phyloP scores from a whole-genome alignment of 2,329 filamentous ascomycete genomes.

The Rhinocladiella mackenziei region DNA sequence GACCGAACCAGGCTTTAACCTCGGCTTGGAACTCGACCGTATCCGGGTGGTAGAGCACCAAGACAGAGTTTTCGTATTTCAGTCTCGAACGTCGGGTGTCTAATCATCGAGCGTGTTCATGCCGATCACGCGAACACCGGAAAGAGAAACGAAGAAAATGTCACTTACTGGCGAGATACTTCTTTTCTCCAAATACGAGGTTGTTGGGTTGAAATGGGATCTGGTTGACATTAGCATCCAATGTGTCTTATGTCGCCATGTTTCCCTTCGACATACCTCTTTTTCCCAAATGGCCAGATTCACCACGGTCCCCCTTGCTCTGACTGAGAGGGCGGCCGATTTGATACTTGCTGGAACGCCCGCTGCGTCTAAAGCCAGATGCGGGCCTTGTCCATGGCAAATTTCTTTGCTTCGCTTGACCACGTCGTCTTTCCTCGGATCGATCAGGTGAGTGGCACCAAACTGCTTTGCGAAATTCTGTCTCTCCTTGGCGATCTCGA shows the following conservation, averaged over 20 bases:
- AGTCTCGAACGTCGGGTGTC: too few relatives aligned
- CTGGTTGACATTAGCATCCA: constrained; percentile 1
- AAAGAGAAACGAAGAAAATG: neutral
- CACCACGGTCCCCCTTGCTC: constrained; percentile 54
- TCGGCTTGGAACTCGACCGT: too few relatives aligned
- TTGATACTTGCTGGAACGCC: constrained; percentile 53
- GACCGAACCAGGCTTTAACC: too few relatives aligned
- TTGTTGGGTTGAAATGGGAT: constrained; percentile 53
- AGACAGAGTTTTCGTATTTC: too few relatives aligned
- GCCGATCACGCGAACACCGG: too few relatives aligned
- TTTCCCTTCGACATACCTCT: constrained; percentile 29
- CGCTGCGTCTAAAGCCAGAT: constrained; percentile 60
- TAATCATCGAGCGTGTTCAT: too few relatives aligned
- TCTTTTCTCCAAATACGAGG: constrained; percentile 52
- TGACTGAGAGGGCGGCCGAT: constrained; percentile 48
- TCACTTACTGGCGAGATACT: constrained; percentile 45
- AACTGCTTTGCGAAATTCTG: constrained; percentile 52
- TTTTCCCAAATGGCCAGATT: constrained; percentile 65
- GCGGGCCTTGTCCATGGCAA: constrained; percentile 48
- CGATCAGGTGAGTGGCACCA: constrained; percentile 53
- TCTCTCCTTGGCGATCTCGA: constrained; percentile 51
- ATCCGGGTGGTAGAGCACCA: too few relatives aligned
- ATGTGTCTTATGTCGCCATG: neutral
- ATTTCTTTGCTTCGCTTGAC: constrained; percentile 45
- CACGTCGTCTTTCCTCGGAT: constrained; percentile 48